Conservation (phyloP, 2,329 filamentous ascomycete species). For the Arthroderma sp. region DNA sequence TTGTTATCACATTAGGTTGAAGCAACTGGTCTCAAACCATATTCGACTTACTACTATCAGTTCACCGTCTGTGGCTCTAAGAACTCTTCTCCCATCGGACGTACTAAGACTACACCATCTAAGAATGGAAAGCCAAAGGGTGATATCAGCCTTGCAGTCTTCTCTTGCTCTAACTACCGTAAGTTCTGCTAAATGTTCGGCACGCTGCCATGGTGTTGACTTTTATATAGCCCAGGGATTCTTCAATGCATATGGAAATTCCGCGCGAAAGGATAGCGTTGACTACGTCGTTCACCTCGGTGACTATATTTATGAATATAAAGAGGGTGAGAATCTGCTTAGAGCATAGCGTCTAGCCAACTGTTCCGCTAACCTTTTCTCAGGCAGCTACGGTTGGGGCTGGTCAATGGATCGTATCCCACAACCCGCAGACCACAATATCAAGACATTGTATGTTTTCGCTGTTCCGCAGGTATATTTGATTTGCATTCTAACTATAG, state of each 20-base stretch:
- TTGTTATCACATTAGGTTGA: conserved; percentile 40
- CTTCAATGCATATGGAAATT: conserved; percentile 49
- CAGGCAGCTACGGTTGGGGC: too few relatives aligned
- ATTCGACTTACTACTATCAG: conserved; percentile 53
- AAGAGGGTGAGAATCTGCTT: conserved; percentile 22
- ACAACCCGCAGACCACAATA: too few relatives aligned
- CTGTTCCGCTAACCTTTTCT: too few relatives aligned
- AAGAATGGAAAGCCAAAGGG: conserved; percentile 38
- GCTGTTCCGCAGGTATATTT: conserved; percentile 1
- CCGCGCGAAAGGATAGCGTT: conserved; percentile 45
- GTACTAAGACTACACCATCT: conserved; percentile 56
- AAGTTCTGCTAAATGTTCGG: conserved; percentile 14
- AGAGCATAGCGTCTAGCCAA: too few relatives aligned
- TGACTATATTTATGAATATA: conserved; percentile 54
- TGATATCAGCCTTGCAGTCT: conserved; percentile 51
- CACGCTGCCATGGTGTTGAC: not conserved
- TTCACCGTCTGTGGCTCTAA: conserved; percentile 54
- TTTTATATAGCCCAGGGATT: conserved; percentile 35
- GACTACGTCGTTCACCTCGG: conserved; percentile 46
- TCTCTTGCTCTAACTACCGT: conserved; percentile 58
- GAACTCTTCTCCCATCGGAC: conserved; percentile 48
- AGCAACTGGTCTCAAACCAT: conserved; percentile 47
- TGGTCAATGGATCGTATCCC: too few relatives aligned
- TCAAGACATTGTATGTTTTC: too few relatives aligned
- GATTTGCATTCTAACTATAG: conserved; percentile 5